These are phyloP conservation scores for Ceratocystis papillata DNA, from an alignment of 2,329 filamentous ascomycete species.

Conservation along the genomic window DNA sequence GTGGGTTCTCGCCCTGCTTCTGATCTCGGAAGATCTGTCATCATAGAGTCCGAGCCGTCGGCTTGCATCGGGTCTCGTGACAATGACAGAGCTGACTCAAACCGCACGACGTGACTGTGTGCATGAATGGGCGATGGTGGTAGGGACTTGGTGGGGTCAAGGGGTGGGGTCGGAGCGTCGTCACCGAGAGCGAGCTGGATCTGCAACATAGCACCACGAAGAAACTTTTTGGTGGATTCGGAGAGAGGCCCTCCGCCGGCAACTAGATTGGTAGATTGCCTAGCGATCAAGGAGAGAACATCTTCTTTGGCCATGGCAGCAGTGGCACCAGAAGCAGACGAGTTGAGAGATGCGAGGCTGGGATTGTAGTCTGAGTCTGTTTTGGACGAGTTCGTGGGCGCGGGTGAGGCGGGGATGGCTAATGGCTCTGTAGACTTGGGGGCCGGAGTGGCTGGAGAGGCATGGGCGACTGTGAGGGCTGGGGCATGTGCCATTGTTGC, in stretches of 20 bases:
- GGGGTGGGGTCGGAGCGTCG: slow-evolving; percentile 20
- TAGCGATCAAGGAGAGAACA: slow-evolving; percentile 42
- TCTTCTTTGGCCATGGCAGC: slow-evolving; percentile 27
- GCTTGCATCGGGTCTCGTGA: neutral
- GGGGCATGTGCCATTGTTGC: neutral
- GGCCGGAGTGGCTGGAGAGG: slow-evolving; percentile 3
- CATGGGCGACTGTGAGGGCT: neutral
- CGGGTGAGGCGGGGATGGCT: slow-evolving; percentile 21
- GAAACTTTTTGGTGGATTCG: slow-evolving; percentile 36
- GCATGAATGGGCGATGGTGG: slow-evolving; percentile 12
- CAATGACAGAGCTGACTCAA: neutral
- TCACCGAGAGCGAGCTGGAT: slow-evolving; percentile 21
- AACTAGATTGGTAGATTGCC: slow-evolving; percentile 37
- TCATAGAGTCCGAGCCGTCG: slow-evolving; percentile 3
- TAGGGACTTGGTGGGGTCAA: slow-evolving; percentile 17
- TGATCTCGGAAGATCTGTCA: slow-evolving; percentile 18
- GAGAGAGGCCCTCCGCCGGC: slow-evolving; percentile 33
- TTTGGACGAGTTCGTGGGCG: slow-evolving; percentile 20
- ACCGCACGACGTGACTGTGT: neutral
- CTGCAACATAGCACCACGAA: slow-evolving; percentile 32
- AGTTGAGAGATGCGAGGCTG: neutral
- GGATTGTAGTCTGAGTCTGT: slow-evolving; percentile 18
- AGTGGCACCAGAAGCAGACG: neutral
- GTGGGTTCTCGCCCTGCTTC: neutral
- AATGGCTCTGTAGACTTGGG: neutral